Conservation (phyloP, 176 grass and related monocot species). For the Bonia amplexicaulis region DNA sequence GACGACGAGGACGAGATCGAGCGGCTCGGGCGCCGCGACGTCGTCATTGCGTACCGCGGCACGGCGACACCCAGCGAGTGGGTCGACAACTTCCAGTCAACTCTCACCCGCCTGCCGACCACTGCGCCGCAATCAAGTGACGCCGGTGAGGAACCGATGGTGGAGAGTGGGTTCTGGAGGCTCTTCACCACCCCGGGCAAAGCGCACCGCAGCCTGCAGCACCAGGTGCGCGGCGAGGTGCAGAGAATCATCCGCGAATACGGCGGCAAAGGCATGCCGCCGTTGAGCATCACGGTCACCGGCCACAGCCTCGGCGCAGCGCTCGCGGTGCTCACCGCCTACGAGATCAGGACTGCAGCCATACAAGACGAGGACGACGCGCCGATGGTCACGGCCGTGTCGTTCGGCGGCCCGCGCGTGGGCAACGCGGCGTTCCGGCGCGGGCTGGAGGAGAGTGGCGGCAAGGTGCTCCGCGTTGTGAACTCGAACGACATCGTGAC, state of each 20-base stretch:
- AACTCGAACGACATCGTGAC: slow-evolving; percentile 50
- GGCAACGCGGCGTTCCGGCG: slow-evolving; percentile 46
- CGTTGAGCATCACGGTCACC: slow-evolving; percentile 46
- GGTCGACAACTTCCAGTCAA: slow-evolving; percentile 40
- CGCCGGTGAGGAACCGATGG: slow-evolving; percentile 1
- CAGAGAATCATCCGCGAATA: slow-evolving; percentile 22
- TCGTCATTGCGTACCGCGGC: slow-evolving; percentile 46
- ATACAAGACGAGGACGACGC: not conserved
- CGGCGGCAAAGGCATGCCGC: slow-evolving; percentile 15
- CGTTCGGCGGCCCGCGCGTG: slow-evolving; percentile 52
- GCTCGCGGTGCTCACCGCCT: slow-evolving; percentile 48
- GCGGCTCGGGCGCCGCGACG: slow-evolving; percentile 45
- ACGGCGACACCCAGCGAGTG: slow-evolving; percentile 46
- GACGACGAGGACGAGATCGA: slow-evolving; percentile 43
- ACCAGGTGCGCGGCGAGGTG: slow-evolving; percentile 43
- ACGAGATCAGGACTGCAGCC: slow-evolving; percentile 24
- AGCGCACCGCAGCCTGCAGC: slow-evolving; percentile 24
- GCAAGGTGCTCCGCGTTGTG: slow-evolving; percentile 54
- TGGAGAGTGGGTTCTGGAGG: slow-evolving; percentile 49
- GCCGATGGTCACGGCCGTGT: slow-evolving; percentile 36
- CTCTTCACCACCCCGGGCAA: slow-evolving; percentile 36
- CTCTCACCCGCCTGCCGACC: slow-evolving; percentile 18
- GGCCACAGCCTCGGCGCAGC: slow-evolving; percentile 62
- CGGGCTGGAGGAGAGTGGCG: slow-evolving; percentile 28
- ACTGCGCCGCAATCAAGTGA: not conserved